Percentiles rank a stretch among this genome's conserved stretches.
phyloP scores from a whole-genome alignment of 1,284 basidiomycete genomes.

The Boletus mariae region DNA sequence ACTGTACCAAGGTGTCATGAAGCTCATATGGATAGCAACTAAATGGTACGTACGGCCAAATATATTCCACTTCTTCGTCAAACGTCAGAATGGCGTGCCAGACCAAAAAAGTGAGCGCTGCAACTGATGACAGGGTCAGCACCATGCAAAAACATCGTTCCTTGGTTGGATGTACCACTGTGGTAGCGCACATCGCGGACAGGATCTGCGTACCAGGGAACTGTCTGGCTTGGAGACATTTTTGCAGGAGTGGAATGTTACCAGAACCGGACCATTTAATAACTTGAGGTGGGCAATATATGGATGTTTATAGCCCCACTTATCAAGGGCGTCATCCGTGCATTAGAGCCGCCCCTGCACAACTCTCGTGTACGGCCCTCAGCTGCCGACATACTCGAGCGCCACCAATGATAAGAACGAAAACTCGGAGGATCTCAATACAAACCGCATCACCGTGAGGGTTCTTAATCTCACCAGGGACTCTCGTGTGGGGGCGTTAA shows the following conservation, averaged over 20 bases:
- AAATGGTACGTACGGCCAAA: constrained; percentile 20
- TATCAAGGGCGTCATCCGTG: not conserved
- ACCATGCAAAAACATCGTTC: not conserved
- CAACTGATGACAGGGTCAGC: constrained; percentile 9
- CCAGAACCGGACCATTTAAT: not conserved
- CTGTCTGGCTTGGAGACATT: constrained; percentile 4
- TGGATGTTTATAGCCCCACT: not conserved
- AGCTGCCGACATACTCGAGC: not conserved
- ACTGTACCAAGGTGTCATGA: constrained; percentile 3
- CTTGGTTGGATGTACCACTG: constrained; percentile 9
- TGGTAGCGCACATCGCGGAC: constrained; percentile 15
- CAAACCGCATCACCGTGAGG: not conserved
- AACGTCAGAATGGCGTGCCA: constrained; percentile 17
- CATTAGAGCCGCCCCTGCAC: not conserved
- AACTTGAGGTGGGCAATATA: not conserved
- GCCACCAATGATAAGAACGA: no score
- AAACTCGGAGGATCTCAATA: not conserved
- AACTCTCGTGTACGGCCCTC: constrained; percentile 1
- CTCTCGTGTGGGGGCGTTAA: not conserved
- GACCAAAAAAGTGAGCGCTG: constrained; percentile 12
- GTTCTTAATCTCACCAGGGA: not conserved
- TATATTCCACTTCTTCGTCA: constrained; percentile 20
- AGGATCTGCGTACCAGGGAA: not conserved
- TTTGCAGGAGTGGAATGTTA: not conserved
- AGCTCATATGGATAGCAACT: not conserved